Conservation (phyloP, 495 filamentous ascomycete species). For the Podospora pseudocomata region DNA sequence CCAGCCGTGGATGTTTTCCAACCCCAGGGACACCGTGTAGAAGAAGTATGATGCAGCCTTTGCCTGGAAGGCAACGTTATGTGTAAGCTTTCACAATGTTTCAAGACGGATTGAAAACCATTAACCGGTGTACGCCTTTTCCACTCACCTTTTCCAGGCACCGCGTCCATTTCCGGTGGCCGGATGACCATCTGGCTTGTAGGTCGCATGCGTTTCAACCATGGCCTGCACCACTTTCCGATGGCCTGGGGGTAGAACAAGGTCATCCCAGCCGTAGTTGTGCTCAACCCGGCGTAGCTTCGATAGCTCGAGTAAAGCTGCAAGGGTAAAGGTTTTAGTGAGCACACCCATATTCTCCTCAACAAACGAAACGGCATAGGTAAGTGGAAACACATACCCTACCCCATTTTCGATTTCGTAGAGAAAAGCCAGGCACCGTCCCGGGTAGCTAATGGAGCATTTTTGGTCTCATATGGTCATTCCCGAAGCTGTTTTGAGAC, state of each 20-base stretch:
- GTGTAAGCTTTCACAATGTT: background rate
- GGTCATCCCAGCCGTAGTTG: conserved; percentile 27
- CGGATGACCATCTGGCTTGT: background rate
- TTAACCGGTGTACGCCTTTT: too few species aligned
- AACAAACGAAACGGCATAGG: too few species aligned
- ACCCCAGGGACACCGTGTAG: conserved; percentile 47
- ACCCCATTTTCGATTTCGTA: conserved; percentile 43
- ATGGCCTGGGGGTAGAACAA: conserved; percentile 34
- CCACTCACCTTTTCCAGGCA: conserved; percentile 20
- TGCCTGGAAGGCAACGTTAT: conserved; percentile 29
- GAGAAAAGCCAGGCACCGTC: conserved; percentile 38
- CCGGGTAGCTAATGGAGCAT: conserved; percentile 35
- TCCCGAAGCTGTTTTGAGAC: background rate
- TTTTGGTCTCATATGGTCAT: conserved; percentile 16
- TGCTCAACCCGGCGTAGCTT: conserved; percentile 19
- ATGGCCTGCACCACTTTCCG: conserved; percentile 36
- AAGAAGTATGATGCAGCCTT: conserved; percentile 41
- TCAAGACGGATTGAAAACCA: too few species aligned
- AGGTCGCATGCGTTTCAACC: conserved; percentile 29
- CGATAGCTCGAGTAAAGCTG: conserved; percentile 25
- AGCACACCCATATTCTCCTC: background rate
- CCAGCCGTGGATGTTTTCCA: conserved; percentile 41
- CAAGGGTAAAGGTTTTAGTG: background rate
- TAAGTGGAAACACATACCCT: background rate
- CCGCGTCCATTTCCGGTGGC: conserved; percentile 15